Evolutionary conservation across 2,329 filamentous ascomycete species (phyloP).

Genomic region (Clarireedia paspali): DNA sequence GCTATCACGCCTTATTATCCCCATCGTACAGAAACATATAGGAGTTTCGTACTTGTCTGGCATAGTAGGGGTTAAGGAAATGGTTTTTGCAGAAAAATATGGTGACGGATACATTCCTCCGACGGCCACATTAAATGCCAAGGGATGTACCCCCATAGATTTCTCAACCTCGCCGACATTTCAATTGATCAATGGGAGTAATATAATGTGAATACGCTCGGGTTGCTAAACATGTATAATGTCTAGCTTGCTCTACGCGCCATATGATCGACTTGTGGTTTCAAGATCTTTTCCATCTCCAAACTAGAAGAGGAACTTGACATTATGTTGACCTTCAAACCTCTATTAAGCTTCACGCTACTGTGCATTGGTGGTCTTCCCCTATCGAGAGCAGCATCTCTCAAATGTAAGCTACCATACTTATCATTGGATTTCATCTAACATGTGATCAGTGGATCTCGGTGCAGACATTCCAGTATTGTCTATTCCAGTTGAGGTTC

Average conservation of each 20-base stretch:
- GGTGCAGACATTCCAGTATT: no score
- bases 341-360: background rate
- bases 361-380: background rate
- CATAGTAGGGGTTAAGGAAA: background rate
- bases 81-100: background rate
- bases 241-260: background rate
- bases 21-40: no score
- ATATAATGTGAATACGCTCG: background rate
- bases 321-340: background rate
- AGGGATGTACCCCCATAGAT: background rate
- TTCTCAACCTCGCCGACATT: background rate
- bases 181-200: background rate
- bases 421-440: no score
- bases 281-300: background rate
- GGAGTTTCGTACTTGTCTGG: background rate
- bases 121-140: background rate
- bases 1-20: no score
- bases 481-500: no score
- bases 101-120: background rate
- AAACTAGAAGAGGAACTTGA: background rate
- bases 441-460: no score
- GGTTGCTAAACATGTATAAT: background rate
- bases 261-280: no score
- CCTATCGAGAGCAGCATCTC: background rate
- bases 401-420: background rate